These are phyloP conservation scores for Gymnopus androsaceus DNA, from an alignment of 1,284 basidiomycete genomes.

Conservation along the genomic window DNA sequence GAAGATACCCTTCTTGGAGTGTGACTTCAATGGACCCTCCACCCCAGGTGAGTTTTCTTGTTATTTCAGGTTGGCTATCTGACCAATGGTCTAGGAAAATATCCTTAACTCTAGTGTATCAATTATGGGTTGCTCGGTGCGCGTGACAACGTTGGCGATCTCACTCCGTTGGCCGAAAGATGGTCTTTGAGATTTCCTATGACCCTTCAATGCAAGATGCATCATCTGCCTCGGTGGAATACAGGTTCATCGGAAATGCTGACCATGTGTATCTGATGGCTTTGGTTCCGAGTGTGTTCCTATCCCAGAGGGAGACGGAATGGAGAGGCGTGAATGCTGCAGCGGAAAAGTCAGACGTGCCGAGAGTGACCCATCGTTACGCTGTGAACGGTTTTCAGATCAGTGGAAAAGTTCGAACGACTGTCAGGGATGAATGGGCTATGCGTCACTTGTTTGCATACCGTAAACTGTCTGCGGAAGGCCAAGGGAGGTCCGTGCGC, in stretches of 20 bases:
- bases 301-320: constrained; percentile 92
- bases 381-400: constrained; percentile 92
- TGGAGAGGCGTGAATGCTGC: constrained; percentile 97
- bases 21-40: constrained; percentile 99
- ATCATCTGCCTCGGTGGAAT: constrained; percentile 94
- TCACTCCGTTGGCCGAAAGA: constrained; percentile 93
- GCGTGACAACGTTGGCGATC: constrained; percentile 94
- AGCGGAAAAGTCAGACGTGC: constrained; percentile 97
- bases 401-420: constrained; percentile 98
- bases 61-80: constrained; percentile 53
- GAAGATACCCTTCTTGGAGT: constrained; percentile 95
- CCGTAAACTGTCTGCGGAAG: constrained; percentile 93
- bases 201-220: constrained; percentile 98
- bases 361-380: constrained; percentile 99
- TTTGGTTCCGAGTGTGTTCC: constrained; percentile 95
- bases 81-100: constrained; percentile 65
- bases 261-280: constrained; percentile 99
- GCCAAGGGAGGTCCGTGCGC: constrained; percentile 94
- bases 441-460: constrained; percentile 95
- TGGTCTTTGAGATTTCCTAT: constrained; percentile 99
- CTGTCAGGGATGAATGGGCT: constrained; percentile 92
- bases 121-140: constrained; percentile 98
- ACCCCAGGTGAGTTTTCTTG: constrained; percentile 65
- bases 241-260: constrained; percentile 94
- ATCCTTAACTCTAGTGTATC: constrained; percentile 98